A percentile compares a stretch with the other conserved stretches of the same genome.
Evolutionary conservation across 208 protist species (phyloP).

Genomic region (Porcisia deanei): DNA sequence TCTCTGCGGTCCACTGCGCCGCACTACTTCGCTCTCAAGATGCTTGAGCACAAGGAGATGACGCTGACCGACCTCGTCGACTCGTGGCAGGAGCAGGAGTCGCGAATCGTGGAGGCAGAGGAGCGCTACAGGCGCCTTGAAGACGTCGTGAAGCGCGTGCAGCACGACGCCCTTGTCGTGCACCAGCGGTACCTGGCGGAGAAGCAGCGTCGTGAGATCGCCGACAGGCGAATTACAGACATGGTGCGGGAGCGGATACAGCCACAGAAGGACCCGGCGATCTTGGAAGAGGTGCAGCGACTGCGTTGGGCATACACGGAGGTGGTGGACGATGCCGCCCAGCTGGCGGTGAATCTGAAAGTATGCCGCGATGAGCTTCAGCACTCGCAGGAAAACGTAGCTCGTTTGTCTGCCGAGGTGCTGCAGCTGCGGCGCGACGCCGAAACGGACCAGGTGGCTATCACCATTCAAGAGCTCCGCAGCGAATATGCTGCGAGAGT

Average conservation of each 20-base stretch:
- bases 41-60: constrained; percentile 74
- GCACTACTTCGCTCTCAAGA: constrained; percentile 74
- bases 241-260: constrained; percentile 71
- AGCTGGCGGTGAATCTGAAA: constrained; percentile 67
- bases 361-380: constrained; percentile 50
- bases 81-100: constrained; percentile 64
- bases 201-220: constrained; percentile 67
- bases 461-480: constrained; percentile 53
- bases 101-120: constrained; percentile 45
- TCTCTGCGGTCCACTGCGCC: constrained; percentile 39
- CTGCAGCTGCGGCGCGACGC: constrained; percentile 54
- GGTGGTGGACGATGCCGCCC: constrained; percentile 73
- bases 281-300: constrained; percentile 51
- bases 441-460: constrained; percentile 58
- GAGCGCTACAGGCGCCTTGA: constrained; percentile 39
- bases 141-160: constrained; percentile 36
- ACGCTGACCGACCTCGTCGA: constrained; percentile 83
- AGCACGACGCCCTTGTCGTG: constrained; percentile 63
- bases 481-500: constrained; percentile 54
- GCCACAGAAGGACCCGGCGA: constrained; percentile 31
- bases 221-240: constrained; percentile 75
- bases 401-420: constrained; percentile 30
- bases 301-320: constrained; percentile 65
- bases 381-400: constrained; percentile 21
- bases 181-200: constrained; percentile 78